Percentiles rank a stretch among this genome's conserved stretches.
Conservation (phyloP, 257 asterid species). For the Nemophila menziesii region DNA sequence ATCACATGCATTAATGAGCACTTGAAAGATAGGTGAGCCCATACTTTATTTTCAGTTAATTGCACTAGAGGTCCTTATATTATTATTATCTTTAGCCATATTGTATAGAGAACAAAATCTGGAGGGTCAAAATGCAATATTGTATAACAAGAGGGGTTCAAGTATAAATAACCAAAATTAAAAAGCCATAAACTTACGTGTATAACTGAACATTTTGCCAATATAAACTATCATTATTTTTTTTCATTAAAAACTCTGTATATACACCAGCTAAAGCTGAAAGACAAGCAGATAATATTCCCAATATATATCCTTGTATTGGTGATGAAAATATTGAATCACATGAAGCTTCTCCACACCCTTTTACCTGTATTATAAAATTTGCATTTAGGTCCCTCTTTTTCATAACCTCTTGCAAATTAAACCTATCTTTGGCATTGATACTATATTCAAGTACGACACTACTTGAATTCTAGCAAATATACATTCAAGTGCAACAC, state of each 20-base stretch:
- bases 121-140: conserved; percentile 19
- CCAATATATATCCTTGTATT: conserved; percentile 81
- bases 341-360: conserved; percentile 92
- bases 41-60: too few relatives aligned
- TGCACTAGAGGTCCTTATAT: too few relatives aligned
- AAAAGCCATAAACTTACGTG: conserved; percentile 37
- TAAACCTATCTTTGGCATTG: not conserved
- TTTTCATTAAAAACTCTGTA: conserved; percentile 98
- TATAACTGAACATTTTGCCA: conserved; percentile 95
- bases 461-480: not conserved
- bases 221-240: conserved; percentile 89
- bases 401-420: not conserved
- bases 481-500: too few relatives aligned
- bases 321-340: conserved; percentile 87
- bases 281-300: conserved; percentile 82
- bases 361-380: conserved; percentile 55
- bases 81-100: conserved; percentile 72
- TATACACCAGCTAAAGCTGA: conserved; percentile 96
- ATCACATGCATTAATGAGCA: too few relatives aligned
- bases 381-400: too few relatives aligned
- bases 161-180: not conserved
- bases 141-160: not conserved
- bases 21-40: too few relatives aligned
- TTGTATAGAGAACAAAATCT: conserved; percentile 93
- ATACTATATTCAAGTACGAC: not conserved